These are phyloP conservation scores for Musa beccarii DNA, from an alignment of 176 grass and related monocot species.

Conservation along the genomic window DNA sequence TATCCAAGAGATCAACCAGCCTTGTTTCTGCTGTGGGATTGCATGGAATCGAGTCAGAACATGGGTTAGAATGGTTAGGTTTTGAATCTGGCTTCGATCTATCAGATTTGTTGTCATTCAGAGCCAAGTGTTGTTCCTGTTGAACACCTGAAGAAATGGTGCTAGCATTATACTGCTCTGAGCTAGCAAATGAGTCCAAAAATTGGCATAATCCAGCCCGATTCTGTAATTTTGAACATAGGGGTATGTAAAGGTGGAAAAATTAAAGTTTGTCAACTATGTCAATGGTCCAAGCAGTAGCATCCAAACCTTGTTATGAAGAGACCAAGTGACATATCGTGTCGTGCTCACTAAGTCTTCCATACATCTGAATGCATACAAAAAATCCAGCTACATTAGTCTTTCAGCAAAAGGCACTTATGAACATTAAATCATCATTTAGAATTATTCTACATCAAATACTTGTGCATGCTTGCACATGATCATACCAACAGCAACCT, in stretches of 20 bases:
- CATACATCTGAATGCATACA: conserved; percentile 54
- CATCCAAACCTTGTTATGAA: conserved; percentile 71
- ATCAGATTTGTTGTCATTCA: conserved; percentile 41
- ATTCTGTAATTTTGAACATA: conserved; percentile 40
- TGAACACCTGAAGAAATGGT: conserved; percentile 20
- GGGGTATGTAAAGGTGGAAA: conserved; percentile 4
- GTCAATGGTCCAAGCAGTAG: not conserved
- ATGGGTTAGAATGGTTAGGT: conserved; percentile 26
- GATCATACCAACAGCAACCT: no score
- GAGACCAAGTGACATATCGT: conserved; percentile 93
- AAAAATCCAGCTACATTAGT: not conserved
- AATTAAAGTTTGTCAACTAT: not conserved
- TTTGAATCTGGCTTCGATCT: conserved; percentile 43
- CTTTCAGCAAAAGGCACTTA: not conserved
- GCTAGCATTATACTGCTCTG: conserved; percentile 42
- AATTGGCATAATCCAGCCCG: conserved; percentile 69
- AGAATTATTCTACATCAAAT: no score
- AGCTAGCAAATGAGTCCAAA: conserved; percentile 66
- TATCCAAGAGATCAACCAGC: conserved; percentile 81
- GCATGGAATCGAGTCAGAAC: conserved; percentile 37
- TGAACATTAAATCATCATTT: no score
- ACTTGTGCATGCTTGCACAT: no score
- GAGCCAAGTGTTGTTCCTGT: conserved; percentile 31
- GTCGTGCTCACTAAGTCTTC: conserved; percentile 94
- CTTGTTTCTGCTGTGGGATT: conserved; percentile 38